Base-by-base conservation (phyloP, 2,329 filamentous ascomycete genomes). In the Phialemoniopsis sp. region DNA sequence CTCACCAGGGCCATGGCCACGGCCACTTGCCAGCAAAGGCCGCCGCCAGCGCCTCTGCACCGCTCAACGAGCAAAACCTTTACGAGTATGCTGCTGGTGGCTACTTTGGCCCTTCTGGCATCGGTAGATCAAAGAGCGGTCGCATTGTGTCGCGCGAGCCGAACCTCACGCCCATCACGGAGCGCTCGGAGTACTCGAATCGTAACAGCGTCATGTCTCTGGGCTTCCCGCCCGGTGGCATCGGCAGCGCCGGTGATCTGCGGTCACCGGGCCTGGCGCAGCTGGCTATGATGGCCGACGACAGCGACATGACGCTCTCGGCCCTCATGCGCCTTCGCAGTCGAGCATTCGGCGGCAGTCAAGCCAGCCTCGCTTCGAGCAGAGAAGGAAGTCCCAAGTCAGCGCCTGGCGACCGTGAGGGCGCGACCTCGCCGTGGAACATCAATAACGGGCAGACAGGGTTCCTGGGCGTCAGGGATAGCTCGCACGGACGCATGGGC, bases 121-220 rank as follows among this genome's bases (percentile, higher is more conserved):
- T 84, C 13, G 75, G 82, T 42, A 79, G 88, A 29, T 83, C 74
- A 46, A 80, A 80, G 39, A 93, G 86, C 47, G 89, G 87, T 15
- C 80, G 82, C 13, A 72, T 82, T 37, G 79, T 83, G 21, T 86
- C 87, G 15, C 80, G 85, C 31, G 91, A 96, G 57, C 91, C 93
- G 2, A 96, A 93, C 52, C 68, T 98, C 35, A 97, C 93, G 2
- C 93, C 93, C 6, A 97, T 98, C 52, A 26, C 91, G 0, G 93
- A 97, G 59, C 80, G 90, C 12, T 95, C 88, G 43, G 93, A 98
- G 62, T 96, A 95, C 68, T 95, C 89, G 32, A 95, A 94, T 43
- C 81, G 93, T 33, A 97, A 96, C 57, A 94, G 87, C 1, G 79
- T 95, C 42, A 87, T 94, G 67, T 88, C 85, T 42, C 67, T 91